A percentile compares a stretch with the other conserved stretches of the same genome.
Conservation (phyloP, 169 alveolate species). For the Cystoisospora suis region DNA sequence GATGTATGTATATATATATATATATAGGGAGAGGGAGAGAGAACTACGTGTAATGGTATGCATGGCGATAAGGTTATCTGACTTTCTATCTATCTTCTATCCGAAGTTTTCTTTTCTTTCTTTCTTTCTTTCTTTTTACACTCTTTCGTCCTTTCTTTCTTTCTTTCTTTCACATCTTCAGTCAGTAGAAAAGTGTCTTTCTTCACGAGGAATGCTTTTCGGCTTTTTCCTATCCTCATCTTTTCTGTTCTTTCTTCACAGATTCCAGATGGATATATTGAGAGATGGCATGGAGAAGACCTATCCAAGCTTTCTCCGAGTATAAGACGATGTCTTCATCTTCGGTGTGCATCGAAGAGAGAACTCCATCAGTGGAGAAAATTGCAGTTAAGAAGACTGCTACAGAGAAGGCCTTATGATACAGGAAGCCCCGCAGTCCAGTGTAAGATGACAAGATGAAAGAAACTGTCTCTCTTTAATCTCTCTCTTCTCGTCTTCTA, state of each 20-base stretch:
- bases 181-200: background rate
- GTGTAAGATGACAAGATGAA: background rate
- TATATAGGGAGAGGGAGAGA: background rate
- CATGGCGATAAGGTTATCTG: background rate
- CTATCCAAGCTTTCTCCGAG: constrained; percentile 18
- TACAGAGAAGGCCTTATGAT: constrained; percentile 57
- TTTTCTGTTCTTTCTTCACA: background rate
- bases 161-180: background rate
- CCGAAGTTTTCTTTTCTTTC: background rate
- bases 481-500: background rate
- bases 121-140: background rate
- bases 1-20: background rate
- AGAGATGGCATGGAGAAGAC: constrained; percentile 56
- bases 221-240: background rate
- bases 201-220: background rate
- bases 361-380: constrained; percentile 54
- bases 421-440: constrained; percentile 63
- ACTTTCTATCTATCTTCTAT: background rate
- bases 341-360: constrained; percentile 49
- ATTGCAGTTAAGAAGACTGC: constrained; percentile 40
- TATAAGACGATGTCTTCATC: constrained; percentile 39
- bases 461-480: too few species aligned
- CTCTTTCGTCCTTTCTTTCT: background rate
- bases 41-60: background rate
- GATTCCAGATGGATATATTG: constrained; percentile 62